Evolutionary conservation across 306 rosid genomes (phyloP), one percentile per base, ranked within the genome.

Genomic region (Casuarina glauca): DNA sequence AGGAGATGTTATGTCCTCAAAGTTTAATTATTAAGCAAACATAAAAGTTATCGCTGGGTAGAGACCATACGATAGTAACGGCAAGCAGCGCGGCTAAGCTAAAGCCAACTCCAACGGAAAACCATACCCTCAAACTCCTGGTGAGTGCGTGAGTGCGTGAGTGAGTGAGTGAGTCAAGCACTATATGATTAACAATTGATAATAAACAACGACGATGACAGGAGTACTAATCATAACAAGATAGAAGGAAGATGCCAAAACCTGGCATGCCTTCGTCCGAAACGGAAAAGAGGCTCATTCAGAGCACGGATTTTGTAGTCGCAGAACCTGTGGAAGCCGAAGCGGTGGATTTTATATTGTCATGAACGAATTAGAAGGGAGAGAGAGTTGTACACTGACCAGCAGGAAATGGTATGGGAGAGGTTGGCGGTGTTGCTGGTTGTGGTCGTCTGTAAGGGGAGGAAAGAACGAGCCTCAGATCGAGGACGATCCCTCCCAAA

Each of bases 91-190:
- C 88, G 74, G 89, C 74, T 55, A 91, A 78, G 69, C 88, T 72
- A 78, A 87, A 89, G 38, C 92, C 96, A 68, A 83, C 84, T 67
- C 96, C 92, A 60, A 87, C 53, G 55, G 92, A 86, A 79, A 88
- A 93, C 97, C 97, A 93, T 0, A 67, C 70, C 44, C 74, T 81
- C 44, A 88, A 80, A 69, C 42, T 10, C 88, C 91, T 88, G 73
- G 5, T 48, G 51, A 26, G 13, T 15, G n/a, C 6, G 17, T 13
- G 60, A 53, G 17, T 53, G 60, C n/a, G n/a, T 74, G 54, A 19
- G 50, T 7, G 26, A 53, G 36, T 16, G 6, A 78, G 73, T 49
- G 32, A 42, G 39, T 17, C 16, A 9, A 15, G 26, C 41, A 71
- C 9, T 35, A 75, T 2, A 13, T 53, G 70, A 73, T 16, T 2